Base-by-base conservation (phyloP, 306 rosid species). In the Citrullus mucosospermus region DNA sequence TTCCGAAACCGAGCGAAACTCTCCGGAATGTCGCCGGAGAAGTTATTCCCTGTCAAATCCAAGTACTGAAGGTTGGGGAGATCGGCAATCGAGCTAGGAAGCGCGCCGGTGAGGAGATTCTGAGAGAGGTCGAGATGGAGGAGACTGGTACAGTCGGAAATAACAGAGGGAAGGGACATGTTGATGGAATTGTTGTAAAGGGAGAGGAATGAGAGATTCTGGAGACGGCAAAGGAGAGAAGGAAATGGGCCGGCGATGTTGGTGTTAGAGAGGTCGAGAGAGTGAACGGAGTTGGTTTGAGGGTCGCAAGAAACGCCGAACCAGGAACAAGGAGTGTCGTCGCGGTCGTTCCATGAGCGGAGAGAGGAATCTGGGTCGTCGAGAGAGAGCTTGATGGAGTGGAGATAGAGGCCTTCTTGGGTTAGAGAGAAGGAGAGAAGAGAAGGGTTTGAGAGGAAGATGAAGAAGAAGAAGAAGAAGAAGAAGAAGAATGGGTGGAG, bases 41-140 rank as follows among this genome's bases (percentile, higher is more conserved):
- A 84, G 89, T 88, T 92, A 75, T 93, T 88, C 46, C 99, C 99
- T 66, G 96, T 83, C 69, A 96, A 91, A 84, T 96, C 99, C 0
- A 96, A 80, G 81, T 78, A 85, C 53, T 88, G 92, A 0, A 95
- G 90, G 80, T 88, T 84, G 65, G 92, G 92, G 15, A 96, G 93
- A 80, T 96, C 99, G 72, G 93, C 93, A 59, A 96, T 90, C n/a
- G 93, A 95, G 0, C 30, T 39, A 0, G 98, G 98, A 79, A 96
- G 88, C 55, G 78, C 82, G 50, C 97, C 98, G 22, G 86, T 85
- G 83, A 96, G 90, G 87, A 78, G 39, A 87, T 96, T 96, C 77
- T 91, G 91, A 82, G 97, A 91, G 72, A 92, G 92, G 82, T 91
- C 99, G 85, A 96, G 84, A 82, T 78, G 82, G 78, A 83, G 79